These are phyloP conservation scores for Metarhizium anisopliae DNA, from an alignment of 2,329 filamentous ascomycete genomes.

Conservation along the genomic window DNA sequence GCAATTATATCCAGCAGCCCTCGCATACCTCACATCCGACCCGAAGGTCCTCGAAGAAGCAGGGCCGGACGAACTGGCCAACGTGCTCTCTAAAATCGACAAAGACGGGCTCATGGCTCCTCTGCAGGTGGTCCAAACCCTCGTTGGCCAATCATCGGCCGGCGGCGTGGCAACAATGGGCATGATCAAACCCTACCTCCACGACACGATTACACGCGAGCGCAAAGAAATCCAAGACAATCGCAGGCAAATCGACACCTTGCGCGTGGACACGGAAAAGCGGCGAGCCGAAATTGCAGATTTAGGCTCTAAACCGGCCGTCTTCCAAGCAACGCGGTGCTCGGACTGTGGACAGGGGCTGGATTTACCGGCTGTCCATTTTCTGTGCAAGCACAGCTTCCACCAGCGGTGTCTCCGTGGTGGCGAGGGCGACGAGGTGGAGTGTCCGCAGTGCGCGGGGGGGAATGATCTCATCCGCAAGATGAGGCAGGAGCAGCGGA, in stretches of 20 bases:
- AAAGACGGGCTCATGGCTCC: conserved; percentile 89
- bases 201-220: conserved; percentile 81
- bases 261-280: conserved; percentile 72
- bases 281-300: conserved; percentile 73
- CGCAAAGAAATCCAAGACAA: conserved; percentile 76
- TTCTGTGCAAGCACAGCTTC: conserved; percentile 94
- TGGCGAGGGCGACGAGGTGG: conserved; percentile 52
- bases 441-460: conserved; percentile 78
- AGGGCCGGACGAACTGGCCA: conserved; percentile 70
- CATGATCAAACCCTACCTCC: conserved; percentile 88
- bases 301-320: conserved; percentile 68
- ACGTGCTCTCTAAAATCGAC: conserved; percentile 78
- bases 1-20: conserved; percentile 81
- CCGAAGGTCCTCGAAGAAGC: conserved; percentile 74
- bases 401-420: conserved; percentile 74
- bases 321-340: conserved; percentile 87
- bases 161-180: conserved; percentile 83
- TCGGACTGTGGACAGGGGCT: conserved; percentile 69
- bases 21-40: conserved; percentile 89
- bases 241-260: conserved; percentile 70
- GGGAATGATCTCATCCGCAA: conserved; percentile 84
- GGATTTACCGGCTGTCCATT: conserved; percentile 87
- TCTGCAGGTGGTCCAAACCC: conserved; percentile 89
- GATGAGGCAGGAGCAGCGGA: conserved; percentile 76
- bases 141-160: conserved; percentile 50